phyloP scores from a whole-genome alignment of 1,139 yeast genomes.

The Debaryomyces fabryi region DNA sequence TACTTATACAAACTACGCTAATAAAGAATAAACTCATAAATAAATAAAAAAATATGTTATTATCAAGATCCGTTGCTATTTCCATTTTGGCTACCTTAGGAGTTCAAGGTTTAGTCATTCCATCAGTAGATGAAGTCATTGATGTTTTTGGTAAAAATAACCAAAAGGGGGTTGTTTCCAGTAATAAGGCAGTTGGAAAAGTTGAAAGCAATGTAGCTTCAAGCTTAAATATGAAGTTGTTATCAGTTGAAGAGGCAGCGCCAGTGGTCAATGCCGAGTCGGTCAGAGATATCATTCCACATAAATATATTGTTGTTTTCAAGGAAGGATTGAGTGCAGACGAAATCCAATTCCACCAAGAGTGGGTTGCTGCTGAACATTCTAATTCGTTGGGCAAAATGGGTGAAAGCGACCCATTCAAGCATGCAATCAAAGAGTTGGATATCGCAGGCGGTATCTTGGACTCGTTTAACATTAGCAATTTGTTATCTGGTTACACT shows the following conservation, averaged over 20 bases:
- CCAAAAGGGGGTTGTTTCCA: neutral
- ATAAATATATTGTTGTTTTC: conserved; percentile 82
- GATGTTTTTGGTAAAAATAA: conserved; percentile 32
- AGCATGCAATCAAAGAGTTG: conserved; percentile 36
- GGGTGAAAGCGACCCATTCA: conserved; percentile 41
- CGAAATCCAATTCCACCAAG: conserved; percentile 61
- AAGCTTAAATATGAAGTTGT: conserved; percentile 1
- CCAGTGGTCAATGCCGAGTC: conserved; percentile 45
- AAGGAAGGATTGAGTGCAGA: conserved; percentile 59
- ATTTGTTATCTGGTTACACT: conserved; percentile 61
- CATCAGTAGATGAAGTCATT: conserved; percentile 50
- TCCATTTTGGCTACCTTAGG: conserved; percentile 60
- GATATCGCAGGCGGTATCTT: conserved; percentile 59
- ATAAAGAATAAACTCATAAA: conserved; percentile 1
- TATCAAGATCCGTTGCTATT: conserved; percentile 51
- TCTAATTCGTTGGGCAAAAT: conserved; percentile 32
- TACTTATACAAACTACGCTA: conserved; percentile 16
- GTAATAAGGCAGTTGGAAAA: neutral
- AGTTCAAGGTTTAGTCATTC: conserved; percentile 69
- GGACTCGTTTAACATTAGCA: conserved; percentile 64
- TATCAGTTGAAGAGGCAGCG: conserved; percentile 30
- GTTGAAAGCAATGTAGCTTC: conserved; percentile 4
- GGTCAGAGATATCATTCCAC: conserved; percentile 59
- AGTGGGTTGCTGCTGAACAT: conserved; percentile 59
- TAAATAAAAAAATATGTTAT: conserved; percentile 35